Conservation (phyloP, 228 moss, liverwort and hornwort species). For the Sphagnum fallax region DNA sequence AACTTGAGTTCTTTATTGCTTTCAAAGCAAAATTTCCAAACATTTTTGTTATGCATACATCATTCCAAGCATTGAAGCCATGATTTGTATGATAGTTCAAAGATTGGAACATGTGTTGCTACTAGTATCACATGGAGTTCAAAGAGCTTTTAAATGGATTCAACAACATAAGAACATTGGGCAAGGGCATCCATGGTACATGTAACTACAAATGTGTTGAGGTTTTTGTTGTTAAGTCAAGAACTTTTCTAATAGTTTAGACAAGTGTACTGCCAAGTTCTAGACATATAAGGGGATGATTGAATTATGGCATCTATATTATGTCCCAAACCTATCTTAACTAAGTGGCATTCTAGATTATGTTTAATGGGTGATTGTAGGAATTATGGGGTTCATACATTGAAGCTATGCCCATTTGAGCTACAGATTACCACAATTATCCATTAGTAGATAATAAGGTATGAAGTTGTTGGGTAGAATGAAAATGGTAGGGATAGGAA, state of each 20-base stretch:
- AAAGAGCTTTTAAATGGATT: background rate
- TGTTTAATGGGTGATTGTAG: background rate
- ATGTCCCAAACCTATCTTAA: background rate
- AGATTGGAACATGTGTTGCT: background rate
- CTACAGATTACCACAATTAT: background rate
- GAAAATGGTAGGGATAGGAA: background rate
- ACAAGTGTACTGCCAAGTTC: background rate
- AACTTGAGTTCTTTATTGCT: constrained; percentile 3
- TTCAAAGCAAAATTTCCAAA: background rate
- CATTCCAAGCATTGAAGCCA: background rate
- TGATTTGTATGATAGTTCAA: background rate
- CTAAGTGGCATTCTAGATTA: background rate
- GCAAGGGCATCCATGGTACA: background rate
- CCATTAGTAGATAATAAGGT: background rate
- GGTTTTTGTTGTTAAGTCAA: background rate
- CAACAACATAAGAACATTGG: background rate
- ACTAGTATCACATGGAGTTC: background rate
- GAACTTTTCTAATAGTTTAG: too few relatives aligned
- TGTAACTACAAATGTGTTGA: background rate
- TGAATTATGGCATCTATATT: background rate
- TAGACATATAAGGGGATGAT: background rate
- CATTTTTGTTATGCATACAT: background rate
- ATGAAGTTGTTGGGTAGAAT: background rate
- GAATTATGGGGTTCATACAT: background rate
- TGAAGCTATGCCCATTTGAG: background rate